Evolutionary conservation across 2,329 filamentous ascomycete genomes (phyloP).

Genomic region (Escovopsis sp.): DNA sequence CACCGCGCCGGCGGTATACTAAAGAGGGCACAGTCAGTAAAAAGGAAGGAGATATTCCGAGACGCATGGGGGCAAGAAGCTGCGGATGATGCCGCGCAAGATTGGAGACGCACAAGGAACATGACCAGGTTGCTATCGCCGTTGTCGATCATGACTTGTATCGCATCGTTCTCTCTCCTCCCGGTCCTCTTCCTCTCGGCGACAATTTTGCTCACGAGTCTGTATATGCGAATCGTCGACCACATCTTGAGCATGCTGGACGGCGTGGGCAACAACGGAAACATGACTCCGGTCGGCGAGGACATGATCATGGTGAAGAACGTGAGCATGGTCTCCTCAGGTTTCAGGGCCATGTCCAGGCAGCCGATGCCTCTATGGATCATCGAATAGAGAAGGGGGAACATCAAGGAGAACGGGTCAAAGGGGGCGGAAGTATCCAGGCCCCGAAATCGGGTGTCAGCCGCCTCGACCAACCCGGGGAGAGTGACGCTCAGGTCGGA

Average conservation of each 20-base stretch:
- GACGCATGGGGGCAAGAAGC: too few relatives aligned
- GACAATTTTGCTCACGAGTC: conserved; percentile 32
- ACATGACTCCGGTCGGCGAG: conserved; percentile 33
- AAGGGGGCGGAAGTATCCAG: conserved; percentile 9
- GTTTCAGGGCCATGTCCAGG: conserved; percentile 36
- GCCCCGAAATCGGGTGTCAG: conserved; percentile 6
- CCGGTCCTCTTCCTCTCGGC: conserved; percentile 28
- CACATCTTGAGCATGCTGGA: conserved; percentile 27
- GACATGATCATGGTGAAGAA: conserved; percentile 32
- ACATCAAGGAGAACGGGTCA: conserved; percentile 40
- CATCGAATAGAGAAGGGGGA: conserved; percentile 38
- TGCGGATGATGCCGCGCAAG: too few relatives aligned
- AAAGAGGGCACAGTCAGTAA: neutral
- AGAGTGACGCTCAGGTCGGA: conserved; percentile 25
- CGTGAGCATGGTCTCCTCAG: conserved; percentile 23
- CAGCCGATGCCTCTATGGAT: conserved; percentile 41
- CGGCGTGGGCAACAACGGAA: conserved; percentile 34
- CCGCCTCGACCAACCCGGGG: conserved; percentile 28
- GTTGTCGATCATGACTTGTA: conserved; percentile 39
- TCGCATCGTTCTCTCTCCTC: conserved; percentile 29
- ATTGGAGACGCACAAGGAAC: conserved; percentile 19
- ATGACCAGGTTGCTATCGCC: conserved; percentile 30
- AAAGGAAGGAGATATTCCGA: neutral
- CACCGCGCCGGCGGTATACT: conserved; percentile 38
- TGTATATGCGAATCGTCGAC: conserved; percentile 31